Evolutionary conservation across 2,329 filamentous ascomycete species (phyloP), one percentile per base, ranked within the genome.

Genomic region (Drechmeria coniospora): DNA sequence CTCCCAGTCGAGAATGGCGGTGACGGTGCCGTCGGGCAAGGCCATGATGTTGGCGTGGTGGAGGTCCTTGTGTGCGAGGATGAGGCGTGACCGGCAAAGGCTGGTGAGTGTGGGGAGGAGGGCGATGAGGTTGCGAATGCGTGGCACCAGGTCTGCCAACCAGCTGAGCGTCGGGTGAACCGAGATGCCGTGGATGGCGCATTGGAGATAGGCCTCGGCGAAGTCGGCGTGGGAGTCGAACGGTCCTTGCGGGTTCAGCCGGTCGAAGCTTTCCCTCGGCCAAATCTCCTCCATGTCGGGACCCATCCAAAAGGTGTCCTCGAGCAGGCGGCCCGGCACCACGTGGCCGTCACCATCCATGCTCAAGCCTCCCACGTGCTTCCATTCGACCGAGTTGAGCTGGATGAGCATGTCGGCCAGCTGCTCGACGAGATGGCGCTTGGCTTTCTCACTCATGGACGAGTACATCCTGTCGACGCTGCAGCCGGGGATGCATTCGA

Each of bases 21-120:
- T 55, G 23, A 56, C 46, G 1, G 30, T 27, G 1, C 38, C 35
- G 6, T 31, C 20, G 2, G 32, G 33, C n/a, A 50, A 39, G 32
- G 41, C 52, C 29, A 53, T 42, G 20, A 56, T 37, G 24, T 56
- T 57, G 9, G 43, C 50, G 21, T 56, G 46, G 31, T 55, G 50
- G 23, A 55, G 26, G 33, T 56, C 51, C 31, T 49, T 51, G 33
- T 57, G 54, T 6, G 51, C 46, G 2, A 56, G 40, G 8, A 36
- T 20, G 8, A 38, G 32, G 9, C 23, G 28, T n/a, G 29, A 28
- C 16, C 27, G 23, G 8, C 23, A 21, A 7, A 30, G 28, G 5
- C 10, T 12, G 5, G 30, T 17, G 5, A 45, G 27, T 14, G 42
- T 31, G 28, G 27, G 21, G 3, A 43, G 25, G 2, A 30, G 21